A percentile compares a stretch with the other conserved stretches of the same genome.
phyloP scores from a whole-genome alignment of 768 basidiomycete species.

The Porphyrellus cyaneotinctus region DNA sequence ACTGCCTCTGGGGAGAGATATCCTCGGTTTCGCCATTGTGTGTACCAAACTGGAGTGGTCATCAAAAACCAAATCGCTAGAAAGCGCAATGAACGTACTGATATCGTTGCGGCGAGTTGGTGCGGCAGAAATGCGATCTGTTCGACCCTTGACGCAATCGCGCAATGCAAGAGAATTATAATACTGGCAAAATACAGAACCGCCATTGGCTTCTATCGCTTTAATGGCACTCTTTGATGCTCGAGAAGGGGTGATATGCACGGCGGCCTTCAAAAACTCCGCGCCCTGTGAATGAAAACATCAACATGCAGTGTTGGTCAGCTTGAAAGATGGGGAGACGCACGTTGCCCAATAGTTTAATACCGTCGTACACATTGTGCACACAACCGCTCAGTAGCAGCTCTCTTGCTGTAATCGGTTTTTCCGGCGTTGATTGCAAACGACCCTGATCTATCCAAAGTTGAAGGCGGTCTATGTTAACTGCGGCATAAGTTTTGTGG shows the following conservation, averaged over 20 bases:
- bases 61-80: slow-evolving; percentile 1
- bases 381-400: slow-evolving; percentile 83
- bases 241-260: slow-evolving; percentile 79
- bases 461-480: slow-evolving; percentile 86
- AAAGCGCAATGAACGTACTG: slow-evolving; percentile 42
- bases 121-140: slow-evolving; percentile 67
- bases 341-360: slow-evolving; percentile 87
- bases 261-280: slow-evolving; percentile 58
- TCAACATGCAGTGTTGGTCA: not conserved
- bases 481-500: slow-evolving; percentile 69
- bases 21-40: slow-evolving; percentile 66
- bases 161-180: slow-evolving; percentile 84
- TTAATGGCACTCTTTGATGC: slow-evolving; percentile 84
- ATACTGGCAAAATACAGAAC: slow-evolving; percentile 84
- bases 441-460: slow-evolving; percentile 87
- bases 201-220: slow-evolving; percentile 79
- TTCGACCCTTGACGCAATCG: slow-evolving; percentile 69
- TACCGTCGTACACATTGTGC: slow-evolving; percentile 84
- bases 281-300: slow-evolving; percentile 46
- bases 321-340: slow-evolving; percentile 22
- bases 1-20: slow-evolving; percentile 64
- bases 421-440: slow-evolving; percentile 68
- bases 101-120: slow-evolving; percentile 87
- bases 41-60: slow-evolving; percentile 65
- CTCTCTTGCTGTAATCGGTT: slow-evolving; percentile 85